Base-by-base conservation (phyloP, 1,284 basidiomycete genomes). In the Psilocybe mexicana region DNA sequence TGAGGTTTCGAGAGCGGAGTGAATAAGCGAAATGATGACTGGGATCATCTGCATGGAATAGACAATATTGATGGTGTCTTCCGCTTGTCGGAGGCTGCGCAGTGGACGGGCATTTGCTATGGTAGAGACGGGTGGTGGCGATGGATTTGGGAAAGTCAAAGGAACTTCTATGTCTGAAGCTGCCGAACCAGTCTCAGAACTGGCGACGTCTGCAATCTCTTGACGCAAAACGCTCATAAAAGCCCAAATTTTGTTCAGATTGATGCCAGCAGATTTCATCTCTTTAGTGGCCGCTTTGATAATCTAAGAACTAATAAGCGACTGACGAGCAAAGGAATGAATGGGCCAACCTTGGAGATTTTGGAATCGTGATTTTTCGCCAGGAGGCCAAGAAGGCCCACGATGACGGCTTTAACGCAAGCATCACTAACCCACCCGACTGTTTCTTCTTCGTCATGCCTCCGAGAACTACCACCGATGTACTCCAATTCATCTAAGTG, bases 401-500 rank as follows among this genome's bases (percentile, higher is more conserved):
- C 58, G 24, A 89, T 65, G 35, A 90, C 73, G 1, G 84, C 77
- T 63, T 83, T 87, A n/a, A 82, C 70, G 61, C 85, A 87, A 0
- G 73, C 69, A 61, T 88, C 86, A 67, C 81, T 83, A 44, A 89
- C 78, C 88, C 88, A 90, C 1, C 73, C 72, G 6, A 80, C 74
- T 1, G 74, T 72, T 2, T 75, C 74, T 1, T 80, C 76, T 1
- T 76, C 74, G 2, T 75, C 74, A 4, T 74, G 72, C 18, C 66
- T 67, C 30, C 65, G 68, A 51, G 72, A 66, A 24, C 70, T 70
- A 26, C 79, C 76, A 23, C 69, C 76, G 50, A 91, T 75, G 56
- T 82, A 76, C 42, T 89, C 88, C 8, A 92, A 70, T 63, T 90
- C 88, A 54, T 88, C 85, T 3, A 88, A 66, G 59, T 85, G 77